phyloP scores from a whole-genome alignment of 768 basidiomycete genomes.

The Pisolithus albus region DNA sequence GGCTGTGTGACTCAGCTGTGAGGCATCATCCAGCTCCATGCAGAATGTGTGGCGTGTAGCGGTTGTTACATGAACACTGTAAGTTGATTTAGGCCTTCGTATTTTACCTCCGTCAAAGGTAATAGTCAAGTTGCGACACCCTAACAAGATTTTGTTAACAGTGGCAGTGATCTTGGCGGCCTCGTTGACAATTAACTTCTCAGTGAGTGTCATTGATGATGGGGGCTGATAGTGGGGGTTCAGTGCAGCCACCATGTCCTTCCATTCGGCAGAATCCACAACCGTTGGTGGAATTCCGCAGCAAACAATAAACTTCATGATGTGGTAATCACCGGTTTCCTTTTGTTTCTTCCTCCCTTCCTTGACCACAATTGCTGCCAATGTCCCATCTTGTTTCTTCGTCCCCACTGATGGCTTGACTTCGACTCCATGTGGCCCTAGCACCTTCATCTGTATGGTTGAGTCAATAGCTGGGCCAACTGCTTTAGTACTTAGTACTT shows the following conservation, averaged over 20 bases:
- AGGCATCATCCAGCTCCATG: conserved; percentile 11
- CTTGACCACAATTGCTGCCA: neutral
- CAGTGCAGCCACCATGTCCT: neutral
- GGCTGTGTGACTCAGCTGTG: conserved; percentile 23
- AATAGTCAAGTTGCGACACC: conserved; percentile 10
- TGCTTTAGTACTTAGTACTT: neutral
- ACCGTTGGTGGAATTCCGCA: conserved; percentile 6
- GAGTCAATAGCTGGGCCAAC: neutral
- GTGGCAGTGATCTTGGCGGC: conserved; percentile 8
- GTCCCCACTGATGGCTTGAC: neutral
- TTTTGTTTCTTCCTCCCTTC: neutral
- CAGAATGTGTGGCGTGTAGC: conserved; percentile 2
- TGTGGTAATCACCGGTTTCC: neutral
- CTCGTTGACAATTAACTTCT: conserved; percentile 12
- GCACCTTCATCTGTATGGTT: too few relatives aligned
- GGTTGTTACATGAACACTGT: conserved; percentile 16
- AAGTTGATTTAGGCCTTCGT: conserved; percentile 7
- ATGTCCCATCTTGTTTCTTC: neutral
- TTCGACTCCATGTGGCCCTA: too few relatives aligned
- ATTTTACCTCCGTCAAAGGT: conserved; percentile 17
- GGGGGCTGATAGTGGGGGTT: conserved; percentile 2
- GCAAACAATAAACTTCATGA: conserved; percentile 9
- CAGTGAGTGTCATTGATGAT: conserved; percentile 3
- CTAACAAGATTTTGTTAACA: neutral
- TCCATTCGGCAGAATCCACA: conserved; percentile 4